Evolutionary conservation across 2,329 filamentous ascomycete species (phyloP).

Genomic region (Lecanoromycetidae sp.): DNA sequence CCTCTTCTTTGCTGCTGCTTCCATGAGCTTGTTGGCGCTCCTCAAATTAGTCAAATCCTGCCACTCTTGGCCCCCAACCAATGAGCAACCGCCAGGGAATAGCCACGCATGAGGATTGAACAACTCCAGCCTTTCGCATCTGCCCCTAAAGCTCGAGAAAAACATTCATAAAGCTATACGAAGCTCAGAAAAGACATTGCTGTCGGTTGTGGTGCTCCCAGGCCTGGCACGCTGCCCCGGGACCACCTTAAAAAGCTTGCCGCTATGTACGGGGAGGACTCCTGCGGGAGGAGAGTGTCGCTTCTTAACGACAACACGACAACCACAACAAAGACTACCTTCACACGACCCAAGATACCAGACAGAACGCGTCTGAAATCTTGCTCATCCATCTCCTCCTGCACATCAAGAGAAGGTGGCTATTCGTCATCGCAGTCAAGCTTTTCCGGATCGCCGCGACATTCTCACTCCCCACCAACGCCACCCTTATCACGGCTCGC

Average conservation of each 20-base stretch:
- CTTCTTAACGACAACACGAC: slow-evolving; percentile 17
- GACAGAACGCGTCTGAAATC: slow-evolving; percentile 7
- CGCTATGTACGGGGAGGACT: slow-evolving; percentile 19
- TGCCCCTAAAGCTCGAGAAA: not conserved
- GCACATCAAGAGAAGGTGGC: slow-evolving; percentile 5
- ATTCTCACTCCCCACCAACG: slow-evolving; percentile 15
- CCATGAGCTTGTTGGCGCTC: not conserved
- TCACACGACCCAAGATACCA: slow-evolving; percentile 2
- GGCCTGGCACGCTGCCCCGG: not conserved
- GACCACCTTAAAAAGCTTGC: not conserved
- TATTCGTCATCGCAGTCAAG: slow-evolving; percentile 10
- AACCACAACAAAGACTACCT: slow-evolving; percentile 1
- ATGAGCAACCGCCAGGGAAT: not conserved
- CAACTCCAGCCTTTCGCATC: not conserved
- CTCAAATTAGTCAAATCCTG: not conserved
- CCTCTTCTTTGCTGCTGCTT: not conserved
- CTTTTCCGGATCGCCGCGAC: slow-evolving; percentile 11
- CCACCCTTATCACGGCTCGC: slow-evolving; percentile 15
- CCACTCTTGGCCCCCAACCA: not conserved
- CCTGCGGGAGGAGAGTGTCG: slow-evolving; percentile 20
- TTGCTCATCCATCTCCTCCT: slow-evolving; percentile 12
- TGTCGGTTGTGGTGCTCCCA: not conserved
- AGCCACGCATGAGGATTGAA: not conserved
- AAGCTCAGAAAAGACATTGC: not conserved
- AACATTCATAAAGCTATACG: not conserved